phyloP scores from a whole-genome alignment of 495 filamentous ascomycete species.

The Chaetomium cochliodes region DNA sequence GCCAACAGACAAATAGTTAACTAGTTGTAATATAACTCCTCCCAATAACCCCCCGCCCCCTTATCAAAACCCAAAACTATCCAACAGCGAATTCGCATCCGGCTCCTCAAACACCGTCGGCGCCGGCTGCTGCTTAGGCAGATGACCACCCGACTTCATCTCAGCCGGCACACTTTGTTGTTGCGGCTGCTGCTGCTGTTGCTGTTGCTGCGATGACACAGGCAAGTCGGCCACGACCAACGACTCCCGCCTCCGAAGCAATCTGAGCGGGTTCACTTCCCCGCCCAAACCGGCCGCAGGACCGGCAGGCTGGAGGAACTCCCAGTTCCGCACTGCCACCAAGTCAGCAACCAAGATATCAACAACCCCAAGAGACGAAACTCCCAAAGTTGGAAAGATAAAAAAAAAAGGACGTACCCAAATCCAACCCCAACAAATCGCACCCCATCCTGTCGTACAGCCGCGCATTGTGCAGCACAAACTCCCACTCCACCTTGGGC shows the following conservation, averaged over 20 bases:
- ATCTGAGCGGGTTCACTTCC: slow-evolving; percentile 60
- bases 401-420: slow-evolving; percentile 46
- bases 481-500: slow-evolving; percentile 78
- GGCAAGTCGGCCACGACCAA: slow-evolving; percentile 81
- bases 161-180: slow-evolving; percentile 57
- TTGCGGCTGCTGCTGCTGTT: slow-evolving; percentile 52
- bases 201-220: slow-evolving; percentile 28
- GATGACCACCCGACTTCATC: slow-evolving; percentile 50
- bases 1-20: neutral
- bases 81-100: slow-evolving; percentile 75
- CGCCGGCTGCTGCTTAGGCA: slow-evolving; percentile 60
- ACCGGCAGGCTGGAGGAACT: slow-evolving; percentile 63
- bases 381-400: neutral
- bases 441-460: slow-evolving; percentile 95
- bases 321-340: slow-evolving; percentile 72
- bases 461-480: slow-evolving; percentile 82
- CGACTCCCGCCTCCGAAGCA: slow-evolving; percentile 70
- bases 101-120: slow-evolving; percentile 89
- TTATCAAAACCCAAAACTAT: slow-evolving; percentile 70
- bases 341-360: neutral
- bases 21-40: neutral
- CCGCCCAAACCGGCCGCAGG: slow-evolving; percentile 35
- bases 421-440: slow-evolving; percentile 83
- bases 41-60: neutral
- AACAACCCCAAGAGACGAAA: neutral